Evolutionary conservation across 495 filamentous ascomycete genomes (phyloP).

Genomic region (Parachaetomium inaequale): DNA sequence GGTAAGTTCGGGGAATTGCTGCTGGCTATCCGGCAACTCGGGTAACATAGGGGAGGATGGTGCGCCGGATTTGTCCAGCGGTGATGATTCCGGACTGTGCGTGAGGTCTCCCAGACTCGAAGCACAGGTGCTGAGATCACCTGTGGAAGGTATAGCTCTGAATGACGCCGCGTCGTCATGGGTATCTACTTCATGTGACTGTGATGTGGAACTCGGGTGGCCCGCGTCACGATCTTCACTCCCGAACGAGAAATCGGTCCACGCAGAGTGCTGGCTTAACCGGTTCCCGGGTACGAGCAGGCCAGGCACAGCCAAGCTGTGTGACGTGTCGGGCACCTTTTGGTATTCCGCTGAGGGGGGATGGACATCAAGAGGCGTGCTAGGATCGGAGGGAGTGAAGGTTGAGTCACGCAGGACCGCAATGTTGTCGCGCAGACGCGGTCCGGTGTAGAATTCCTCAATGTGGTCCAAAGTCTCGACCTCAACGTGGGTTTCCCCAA

Average conservation of each 20-base stretch:
- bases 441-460: slow-evolving; percentile 37
- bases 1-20: slow-evolving; percentile 40
- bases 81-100: slow-evolving; percentile 26
- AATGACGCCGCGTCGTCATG: slow-evolving; percentile 18
- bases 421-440: slow-evolving; percentile 32
- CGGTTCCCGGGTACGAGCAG: slow-evolving; percentile 45
- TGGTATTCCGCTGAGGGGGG: slow-evolving; percentile 27
- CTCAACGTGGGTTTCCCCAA: slow-evolving; percentile 17
- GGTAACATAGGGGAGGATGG: slow-evolving; percentile 26
- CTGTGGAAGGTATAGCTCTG: slow-evolving; percentile 16
- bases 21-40: slow-evolving; percentile 23
- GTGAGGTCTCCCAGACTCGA: slow-evolving; percentile 24
- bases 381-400: slow-evolving; percentile 31
- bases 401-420: slow-evolving; percentile 35
- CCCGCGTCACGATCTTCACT: slow-evolving; percentile 40
- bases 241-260: slow-evolving; percentile 56
- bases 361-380: slow-evolving; percentile 27
- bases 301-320: slow-evolving; percentile 41
- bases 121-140: slow-evolving; percentile 22
- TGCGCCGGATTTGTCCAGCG: slow-evolving; percentile 25
- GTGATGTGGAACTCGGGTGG: slow-evolving; percentile 19
- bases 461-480: slow-evolving; percentile 27
- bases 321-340: slow-evolving; percentile 28
- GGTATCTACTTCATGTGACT: slow-evolving; percentile 23
- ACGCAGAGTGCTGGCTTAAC: slow-evolving; percentile 49